A percentile compares a stretch with the other conserved stretches of the same genome.
These are phyloP conservation scores for Priceomyces fermenticarens DNA, from an alignment of 805 yeast genomes.

Conservation along the genomic window DNA sequence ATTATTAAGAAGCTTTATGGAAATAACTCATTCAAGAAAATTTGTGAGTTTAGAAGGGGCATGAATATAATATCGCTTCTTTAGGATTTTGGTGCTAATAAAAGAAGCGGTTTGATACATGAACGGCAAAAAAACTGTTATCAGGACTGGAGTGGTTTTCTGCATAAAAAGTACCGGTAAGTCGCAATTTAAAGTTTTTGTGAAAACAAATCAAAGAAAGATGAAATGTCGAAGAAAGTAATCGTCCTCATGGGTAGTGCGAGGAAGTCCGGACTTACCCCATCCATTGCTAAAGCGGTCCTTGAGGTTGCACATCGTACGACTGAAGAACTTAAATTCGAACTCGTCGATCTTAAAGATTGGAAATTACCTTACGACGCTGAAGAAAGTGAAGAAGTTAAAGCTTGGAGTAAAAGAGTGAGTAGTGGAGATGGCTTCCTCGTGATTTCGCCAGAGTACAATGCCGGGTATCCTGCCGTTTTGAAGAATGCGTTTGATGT, in stretches of 20 bases:
- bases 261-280: conserved; percentile 1
- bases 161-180: too few relatives aligned
- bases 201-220: too few relatives aligned
- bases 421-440: conserved; percentile 20
- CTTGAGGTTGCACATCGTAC: not conserved
- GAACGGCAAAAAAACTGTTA: too few relatives aligned
- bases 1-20: too few relatives aligned
- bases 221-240: conserved; percentile 1
- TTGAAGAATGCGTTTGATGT: conserved; percentile 37
- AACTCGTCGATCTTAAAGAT: conserved; percentile 17
- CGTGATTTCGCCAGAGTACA: conserved; percentile 37
- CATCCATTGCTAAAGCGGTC: not conserved
- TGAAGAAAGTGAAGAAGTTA: conserved; percentile 24
- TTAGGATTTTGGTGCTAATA: too few relatives aligned
- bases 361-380: conserved; percentile 25
- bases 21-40: too few relatives aligned
- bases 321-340: not conserved
- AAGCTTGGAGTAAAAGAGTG: conserved; percentile 24
- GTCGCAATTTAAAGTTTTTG: too few relatives aligned
- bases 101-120: too few relatives aligned
- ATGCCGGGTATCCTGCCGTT: conserved; percentile 33
- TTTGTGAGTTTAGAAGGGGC: too few relatives aligned
- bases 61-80: too few relatives aligned
- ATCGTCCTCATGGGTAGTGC: conserved; percentile 4
- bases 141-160: too few relatives aligned